Conservation (phyloP, 148 eudicot genomes). For the Rhododendron mucronatum region DNA sequence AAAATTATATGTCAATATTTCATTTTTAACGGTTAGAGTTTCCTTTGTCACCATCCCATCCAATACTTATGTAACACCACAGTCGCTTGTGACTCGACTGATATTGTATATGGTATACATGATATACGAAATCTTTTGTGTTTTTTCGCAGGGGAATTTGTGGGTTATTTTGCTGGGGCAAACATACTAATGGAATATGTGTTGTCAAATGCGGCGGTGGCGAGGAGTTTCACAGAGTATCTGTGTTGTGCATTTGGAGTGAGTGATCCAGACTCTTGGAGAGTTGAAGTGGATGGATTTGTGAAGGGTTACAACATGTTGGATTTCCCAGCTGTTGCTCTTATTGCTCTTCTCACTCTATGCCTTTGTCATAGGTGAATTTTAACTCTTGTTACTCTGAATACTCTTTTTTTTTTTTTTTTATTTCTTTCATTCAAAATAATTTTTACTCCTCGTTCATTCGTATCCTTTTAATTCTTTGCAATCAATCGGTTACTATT, state of each 20-base stretch:
- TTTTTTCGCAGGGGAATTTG: constrained; percentile 62
- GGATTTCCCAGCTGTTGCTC: constrained; percentile 79
- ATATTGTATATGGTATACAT: background rate
- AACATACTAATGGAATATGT: constrained; percentile 81
- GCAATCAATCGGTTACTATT: no score
- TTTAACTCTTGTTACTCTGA: background rate
- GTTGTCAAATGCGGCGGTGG: constrained; percentile 79
- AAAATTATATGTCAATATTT: no score
- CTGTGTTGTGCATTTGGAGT: constrained; percentile 55
- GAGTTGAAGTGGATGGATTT: constrained; percentile 56
- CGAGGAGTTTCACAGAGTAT: constrained; percentile 82
- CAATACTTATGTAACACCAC: background rate
- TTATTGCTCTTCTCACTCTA: constrained; percentile 63
- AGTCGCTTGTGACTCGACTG: background rate
- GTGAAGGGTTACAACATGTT: constrained; percentile 63
- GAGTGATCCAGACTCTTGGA: constrained; percentile 57
- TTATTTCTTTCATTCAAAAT: no score
- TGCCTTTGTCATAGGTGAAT: constrained; percentile 59
- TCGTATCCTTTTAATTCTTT: no score
- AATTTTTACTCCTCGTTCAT: no score
- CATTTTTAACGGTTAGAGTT: background rate
- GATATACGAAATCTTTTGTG: background rate
- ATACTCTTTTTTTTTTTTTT: no score
- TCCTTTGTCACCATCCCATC: background rate
- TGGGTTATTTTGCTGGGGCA: constrained; percentile 77